Base-by-base conservation (phyloP, 2,329 filamentous ascomycete genomes). In the Calonectria montana region DNA sequence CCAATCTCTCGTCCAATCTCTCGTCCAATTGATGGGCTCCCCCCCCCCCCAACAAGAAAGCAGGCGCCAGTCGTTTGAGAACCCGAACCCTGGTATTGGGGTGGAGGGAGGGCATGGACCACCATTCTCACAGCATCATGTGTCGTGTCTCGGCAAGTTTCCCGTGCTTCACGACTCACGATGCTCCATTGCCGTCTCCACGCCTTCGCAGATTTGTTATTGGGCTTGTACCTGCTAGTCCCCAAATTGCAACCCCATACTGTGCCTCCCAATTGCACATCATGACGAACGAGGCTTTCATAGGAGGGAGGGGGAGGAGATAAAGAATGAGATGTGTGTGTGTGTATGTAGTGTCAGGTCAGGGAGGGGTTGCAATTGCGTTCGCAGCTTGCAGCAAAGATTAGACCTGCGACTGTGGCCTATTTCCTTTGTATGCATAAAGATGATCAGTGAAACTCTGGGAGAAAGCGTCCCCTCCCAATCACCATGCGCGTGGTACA, bases 71-170 rank as follows among this genome's bases (percentile, higher is more conserved):
- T 55, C 65, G 48, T 62, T 69, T 53, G 45, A 45, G 39, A 39
- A 16, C n/a, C 50, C 37, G 59, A 18, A 57, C 35, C n/a, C 48
- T 53, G 48, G 25, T 27, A 53, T 27, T 3, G 53, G 31, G 53
- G 39, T 57, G 31, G 53, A 57, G 21, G 53, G 53, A 57, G 53
- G 59, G 50, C 45, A 45, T 25, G 55, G 55, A 39, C 57, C 55
- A 72, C 66, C 53, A 73, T 67, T 25, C n/a, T 25, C 53, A 65
- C 74, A 74, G 76, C 69, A 69, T 76, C 70, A 76, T 74, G 67
- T 68, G 41, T 73, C 70, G 67, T 68, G 41, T 73, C 70, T 76
- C 69, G 72, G 67, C 71, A 71, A 63, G 64, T 57, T 67, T 69
- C 70, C 66, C 61, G 65, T 66, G 27, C 48, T 67, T 69, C 43